Percentiles rank a stretch among this genome's conserved stretches.
phyloP scores from a whole-genome alignment of 345 rosid species.

The thale cress (Arabidopsis thaliana) region TAIR10.1 NC_003075.7:14794001-14794500 shows the following conservation, averaged over 20 bases:
- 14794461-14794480: slow-evolving; percentile 14
- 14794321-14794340: neutral
- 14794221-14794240: slow-evolving; percentile 3
- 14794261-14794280: too few species aligned
- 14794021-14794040: neutral
- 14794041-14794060: neutral
- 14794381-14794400: neutral
- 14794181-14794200: neutral
- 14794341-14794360: neutral
- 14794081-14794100: too few species aligned
- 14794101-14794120: neutral
- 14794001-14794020: neutral
- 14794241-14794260: slow-evolving; percentile 20
- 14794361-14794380: neutral
- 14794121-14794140: neutral
- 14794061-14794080: neutral
- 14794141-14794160: neutral
- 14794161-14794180: neutral
- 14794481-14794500: slow-evolving; percentile 31
- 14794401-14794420: neutral
- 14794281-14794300: neutral
- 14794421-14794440: neutral
- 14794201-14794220: neutral
- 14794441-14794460: slow-evolving; percentile 6
- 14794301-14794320: neutral